Evolutionary conservation across 1,284 basidiomycete genomes (phyloP).

Genomic region (Fistulinella cinereoalba): DNA sequence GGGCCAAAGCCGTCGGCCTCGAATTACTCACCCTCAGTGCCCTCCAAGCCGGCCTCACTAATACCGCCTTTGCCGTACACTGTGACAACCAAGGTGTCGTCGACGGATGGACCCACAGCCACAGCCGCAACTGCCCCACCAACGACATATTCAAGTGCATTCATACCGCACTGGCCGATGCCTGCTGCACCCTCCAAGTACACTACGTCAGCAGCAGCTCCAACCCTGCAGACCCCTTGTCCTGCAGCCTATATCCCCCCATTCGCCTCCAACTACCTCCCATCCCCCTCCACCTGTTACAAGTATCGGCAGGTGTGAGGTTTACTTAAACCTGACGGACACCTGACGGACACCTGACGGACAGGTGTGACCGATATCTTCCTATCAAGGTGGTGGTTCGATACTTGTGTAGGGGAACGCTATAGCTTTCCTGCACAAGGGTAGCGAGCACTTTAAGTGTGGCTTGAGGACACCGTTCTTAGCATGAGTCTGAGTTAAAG

Average conservation of each 20-base stretch:
- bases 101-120: not conserved
- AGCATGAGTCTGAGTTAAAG: too few relatives aligned
- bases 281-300: too few relatives aligned
- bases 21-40: conserved; percentile 21
- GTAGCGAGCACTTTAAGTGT: too few relatives aligned
- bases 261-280: not conserved
- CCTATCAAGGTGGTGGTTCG: too few relatives aligned
- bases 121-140: not conserved
- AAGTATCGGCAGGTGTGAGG: too few relatives aligned
- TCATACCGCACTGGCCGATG: not conserved
- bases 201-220: not conserved
- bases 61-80: conserved; percentile 14
- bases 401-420: too few relatives aligned
- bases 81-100: conserved; percentile 21
- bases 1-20: conserved; percentile 24
- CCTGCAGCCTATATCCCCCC: not conserved
- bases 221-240: not conserved
- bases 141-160: not conserved
- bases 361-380: too few relatives aligned
- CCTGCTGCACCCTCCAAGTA: too few relatives aligned
- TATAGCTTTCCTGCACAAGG: too few relatives aligned
- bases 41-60: not conserved
- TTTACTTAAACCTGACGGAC: too few relatives aligned
- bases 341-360: too few relatives aligned
- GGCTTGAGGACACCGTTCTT: too few relatives aligned